phyloP scores from a whole-genome alignment of 2,329 filamentous ascomycete species.

The Chrysosporium queenslandicum region DNA sequence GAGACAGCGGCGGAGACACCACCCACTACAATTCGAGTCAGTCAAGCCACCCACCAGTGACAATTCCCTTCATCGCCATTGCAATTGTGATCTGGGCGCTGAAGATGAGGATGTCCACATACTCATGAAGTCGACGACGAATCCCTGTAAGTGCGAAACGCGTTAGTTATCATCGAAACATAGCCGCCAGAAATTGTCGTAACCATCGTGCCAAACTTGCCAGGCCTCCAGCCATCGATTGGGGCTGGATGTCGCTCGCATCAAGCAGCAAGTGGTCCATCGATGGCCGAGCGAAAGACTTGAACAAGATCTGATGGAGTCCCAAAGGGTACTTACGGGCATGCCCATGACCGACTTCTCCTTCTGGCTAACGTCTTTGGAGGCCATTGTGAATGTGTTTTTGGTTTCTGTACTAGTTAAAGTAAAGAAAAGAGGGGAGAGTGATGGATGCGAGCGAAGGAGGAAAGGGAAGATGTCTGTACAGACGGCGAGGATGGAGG shows the following conservation, averaged over 20 bases:
- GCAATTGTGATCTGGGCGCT: background rate
- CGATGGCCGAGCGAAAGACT: background rate
- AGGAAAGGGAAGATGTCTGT: slow-evolving; percentile 21
- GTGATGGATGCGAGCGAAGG: slow-evolving; percentile 26
- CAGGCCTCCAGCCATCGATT: slow-evolving; percentile 13
- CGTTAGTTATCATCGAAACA: slow-evolving; percentile 23
- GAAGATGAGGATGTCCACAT: slow-evolving; percentile 43
- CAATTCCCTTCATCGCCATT: background rate
- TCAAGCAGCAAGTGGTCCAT: background rate
- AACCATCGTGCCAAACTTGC: slow-evolving; percentile 12
- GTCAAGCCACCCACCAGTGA: background rate
- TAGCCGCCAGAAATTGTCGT: slow-evolving; percentile 11
- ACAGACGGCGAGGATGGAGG: slow-evolving; percentile 22
- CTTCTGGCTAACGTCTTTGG: slow-evolving; percentile 28
- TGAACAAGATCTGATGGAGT: background rate
- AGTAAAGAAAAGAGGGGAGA: slow-evolving; percentile 29
- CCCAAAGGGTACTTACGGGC: slow-evolving; percentile 33
- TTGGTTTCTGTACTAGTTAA: slow-evolving; percentile 15
- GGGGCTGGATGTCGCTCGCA: background rate
- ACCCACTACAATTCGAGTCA: slow-evolving; percentile 59
- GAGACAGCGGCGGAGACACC: slow-evolving; percentile 99
- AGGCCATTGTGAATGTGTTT: slow-evolving; percentile 35
- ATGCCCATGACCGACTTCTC: slow-evolving; percentile 48
- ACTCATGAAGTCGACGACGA: slow-evolving; percentile 98
- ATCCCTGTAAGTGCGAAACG: slow-evolving; percentile 51